Percentiles rank a stretch among this genome's conserved stretches.
Conservation (phyloP, 148 eudicot species). For the Rhododendron ovatum region DNA sequence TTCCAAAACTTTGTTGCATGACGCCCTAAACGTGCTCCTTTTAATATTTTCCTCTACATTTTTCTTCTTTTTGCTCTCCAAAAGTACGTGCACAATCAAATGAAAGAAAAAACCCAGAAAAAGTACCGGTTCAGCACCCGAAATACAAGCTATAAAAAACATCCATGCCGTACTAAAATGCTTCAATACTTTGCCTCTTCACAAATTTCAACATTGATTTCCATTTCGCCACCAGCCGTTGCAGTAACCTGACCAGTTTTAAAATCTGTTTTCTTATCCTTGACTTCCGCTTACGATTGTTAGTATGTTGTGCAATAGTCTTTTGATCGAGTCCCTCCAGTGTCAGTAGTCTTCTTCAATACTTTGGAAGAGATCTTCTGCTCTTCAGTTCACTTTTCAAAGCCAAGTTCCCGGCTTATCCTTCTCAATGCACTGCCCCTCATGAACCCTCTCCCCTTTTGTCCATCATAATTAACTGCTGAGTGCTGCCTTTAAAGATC, state of each 20-base stretch:
- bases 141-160: background rate
- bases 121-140: background rate
- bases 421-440: background rate
- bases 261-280: background rate
- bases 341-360: background rate
- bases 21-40: too few species aligned
- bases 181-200: background rate
- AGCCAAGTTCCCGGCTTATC: background rate
- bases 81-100: background rate
- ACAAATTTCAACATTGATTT: too few species aligned
- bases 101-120: background rate
- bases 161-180: background rate
- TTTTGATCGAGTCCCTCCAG: background rate
- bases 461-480: background rate
- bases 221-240: background rate
- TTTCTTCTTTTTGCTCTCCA: background rate
- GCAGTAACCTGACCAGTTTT: background rate
- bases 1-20: too few species aligned
- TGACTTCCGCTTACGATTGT: background rate
- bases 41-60: background rate
- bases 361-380: background rate
- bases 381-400: background rate
- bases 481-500: background rate
- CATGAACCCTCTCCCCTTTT: background rate
- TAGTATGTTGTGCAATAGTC: background rate